Base-by-base conservation (phyloP, 2,329 filamentous ascomycete species). In the Curvularia spicifera region DNA sequence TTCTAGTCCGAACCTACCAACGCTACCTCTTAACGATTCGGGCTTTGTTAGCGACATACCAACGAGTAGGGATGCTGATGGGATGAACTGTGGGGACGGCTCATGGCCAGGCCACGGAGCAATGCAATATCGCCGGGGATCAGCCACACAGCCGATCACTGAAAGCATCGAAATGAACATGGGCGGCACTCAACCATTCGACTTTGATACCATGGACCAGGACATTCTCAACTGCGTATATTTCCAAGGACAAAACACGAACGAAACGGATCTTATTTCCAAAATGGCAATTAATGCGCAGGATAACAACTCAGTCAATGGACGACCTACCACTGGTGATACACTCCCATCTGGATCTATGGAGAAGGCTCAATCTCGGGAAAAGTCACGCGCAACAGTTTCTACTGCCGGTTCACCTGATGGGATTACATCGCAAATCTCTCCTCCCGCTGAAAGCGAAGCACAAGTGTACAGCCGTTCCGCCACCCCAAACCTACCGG, bases 41-140 rank as follows among this genome's bases (percentile, higher is more conserved):
- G 91, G 91, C 1, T 96, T 96, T 70, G 91, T 93, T 85, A 95
- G 91, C 71, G 90, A 89, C n/a, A 85, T 87, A 6, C 75, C 89
- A 15, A 85, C 89, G n/a, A 87, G 89, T 26, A 81, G 88, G 5
- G 85, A 91, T 58, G 89, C 72, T 6, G 68, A 89, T 37, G 86
- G 91, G 24, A 83, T 86, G 44, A 78, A 80, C 24, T 74, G 53
- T n/a, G 57, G 56, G 18, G 62, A 53, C 12, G 68, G 60, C 49
- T 46, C 57, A 26, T 70, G 61, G 58, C 63, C 64, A 10, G 65
- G 64, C 5, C 67, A 64, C 42, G 26, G 65, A 68, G 44, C 66
- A 22, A 66, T 65, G 37, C 59, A 58, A 22, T 55, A 59, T 43
- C 52, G 62, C 29, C 60, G 59, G 33, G 61, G 58, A 49, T 55